phyloP scores from a whole-genome alignment of 352 stramenopile species.

The Phytophthora megakarya region DNA sequence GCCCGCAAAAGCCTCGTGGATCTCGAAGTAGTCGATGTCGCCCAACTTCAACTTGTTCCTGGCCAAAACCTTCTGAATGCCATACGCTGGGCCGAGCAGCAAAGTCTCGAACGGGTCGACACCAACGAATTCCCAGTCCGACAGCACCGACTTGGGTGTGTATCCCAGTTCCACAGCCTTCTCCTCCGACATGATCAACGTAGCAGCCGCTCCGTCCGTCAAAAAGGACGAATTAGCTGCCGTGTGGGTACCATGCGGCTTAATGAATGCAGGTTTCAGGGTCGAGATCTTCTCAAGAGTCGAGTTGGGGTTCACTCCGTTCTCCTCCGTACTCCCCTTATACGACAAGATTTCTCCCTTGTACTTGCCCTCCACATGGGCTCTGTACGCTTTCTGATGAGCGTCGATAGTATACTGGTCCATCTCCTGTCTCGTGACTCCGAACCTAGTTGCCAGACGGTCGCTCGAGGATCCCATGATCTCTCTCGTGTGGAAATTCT shows the following conservation, averaged over 20 bases:
- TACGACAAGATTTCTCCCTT: slow-evolving; percentile 93
- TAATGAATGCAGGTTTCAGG: slow-evolving; percentile 98
- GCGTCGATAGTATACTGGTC: slow-evolving; percentile 96
- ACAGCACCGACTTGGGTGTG: slow-evolving; percentile 94
- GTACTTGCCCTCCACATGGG: slow-evolving; percentile 95
- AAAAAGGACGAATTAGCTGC: slow-evolving; percentile 98
- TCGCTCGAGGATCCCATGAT: slow-evolving; percentile 98
- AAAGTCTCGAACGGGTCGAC: slow-evolving; percentile 97
- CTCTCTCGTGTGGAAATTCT: slow-evolving; percentile 99
- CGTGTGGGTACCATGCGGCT: slow-evolving; percentile 98
- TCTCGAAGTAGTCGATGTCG: slow-evolving; percentile 99
- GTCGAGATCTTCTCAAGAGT: slow-evolving; percentile 95
- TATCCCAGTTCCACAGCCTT: slow-evolving; percentile 96
- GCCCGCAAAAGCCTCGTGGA: slow-evolving; percentile 99
- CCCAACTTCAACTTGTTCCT: slow-evolving; percentile 89
- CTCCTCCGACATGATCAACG: slow-evolving; percentile 97
- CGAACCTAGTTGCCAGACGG: slow-evolving; percentile 93
- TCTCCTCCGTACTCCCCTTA: slow-evolving; percentile 95
- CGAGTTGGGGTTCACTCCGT: slow-evolving; percentile 96
- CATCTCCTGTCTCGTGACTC: slow-evolving; percentile 95
- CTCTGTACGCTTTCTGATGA: slow-evolving; percentile 94
- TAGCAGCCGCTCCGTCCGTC: slow-evolving; percentile 96
- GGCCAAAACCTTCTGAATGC: slow-evolving; percentile 82
- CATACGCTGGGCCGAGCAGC: slow-evolving; percentile 96
- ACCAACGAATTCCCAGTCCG: slow-evolving; percentile 96